Conservation (phyloP, 192 early-diverging fungal species). For the Pilobolus umbonatus region DNA sequence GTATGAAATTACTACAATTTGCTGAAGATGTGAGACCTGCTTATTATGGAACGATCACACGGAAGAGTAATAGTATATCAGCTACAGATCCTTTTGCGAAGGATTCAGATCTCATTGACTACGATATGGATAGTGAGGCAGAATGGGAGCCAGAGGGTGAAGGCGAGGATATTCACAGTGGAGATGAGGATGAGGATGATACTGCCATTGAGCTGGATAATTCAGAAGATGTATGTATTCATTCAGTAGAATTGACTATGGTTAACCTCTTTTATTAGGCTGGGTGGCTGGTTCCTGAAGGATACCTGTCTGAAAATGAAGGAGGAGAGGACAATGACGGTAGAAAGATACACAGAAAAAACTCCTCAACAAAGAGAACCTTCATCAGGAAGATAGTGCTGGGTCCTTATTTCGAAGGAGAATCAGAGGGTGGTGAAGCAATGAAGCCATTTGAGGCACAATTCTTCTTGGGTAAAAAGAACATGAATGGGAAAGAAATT, state of each 20-base stretch:
- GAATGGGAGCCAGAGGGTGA: conserved; percentile 91
- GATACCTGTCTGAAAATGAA: conserved; percentile 83
- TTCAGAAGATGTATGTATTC: conserved; percentile 27
- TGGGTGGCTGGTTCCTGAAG: conserved; percentile 81
- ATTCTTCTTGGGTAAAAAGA: conserved; percentile 12
- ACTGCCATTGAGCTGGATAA: conserved; percentile 14
- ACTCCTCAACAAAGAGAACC: background rate
- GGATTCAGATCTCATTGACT: conserved; percentile 65
- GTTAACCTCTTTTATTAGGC: conserved; percentile 35
- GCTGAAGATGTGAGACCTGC: conserved; percentile 65
- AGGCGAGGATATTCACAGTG: conserved; percentile 80
- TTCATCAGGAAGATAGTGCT: conserved; percentile 14
- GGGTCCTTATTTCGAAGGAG: conserved; percentile 19
- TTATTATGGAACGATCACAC: conserved; percentile 81
- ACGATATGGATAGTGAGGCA: conserved; percentile 83
- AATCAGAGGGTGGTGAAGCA: background rate
- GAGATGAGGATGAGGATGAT: conserved; percentile 73
- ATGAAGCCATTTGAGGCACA: conserved; percentile 15
- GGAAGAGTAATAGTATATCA: conserved; percentile 45
- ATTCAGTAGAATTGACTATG: background rate
- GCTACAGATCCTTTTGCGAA: conserved; percentile 58
- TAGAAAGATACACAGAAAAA: background rate
- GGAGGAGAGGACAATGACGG: conserved; percentile 23
- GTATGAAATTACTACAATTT: conserved; percentile 68
- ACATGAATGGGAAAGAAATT: background rate